Base-by-base conservation (phyloP, 1,284 basidiomycete genomes). In the Cryptococcus sp. region DNA sequence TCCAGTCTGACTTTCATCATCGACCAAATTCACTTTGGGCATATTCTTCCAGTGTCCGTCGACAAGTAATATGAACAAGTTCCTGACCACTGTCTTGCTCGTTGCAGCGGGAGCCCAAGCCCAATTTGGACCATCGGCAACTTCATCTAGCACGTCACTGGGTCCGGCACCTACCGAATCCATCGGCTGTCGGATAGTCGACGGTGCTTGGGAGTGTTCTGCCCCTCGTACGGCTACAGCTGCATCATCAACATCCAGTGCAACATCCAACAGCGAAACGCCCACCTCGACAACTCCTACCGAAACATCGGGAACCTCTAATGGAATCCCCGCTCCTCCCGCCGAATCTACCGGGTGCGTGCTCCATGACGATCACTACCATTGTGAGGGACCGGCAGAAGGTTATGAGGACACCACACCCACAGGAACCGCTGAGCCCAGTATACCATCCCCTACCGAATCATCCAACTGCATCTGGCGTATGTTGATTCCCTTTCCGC, bases 381-480 rank as follows among this genome's bases (percentile, higher is more conserved):
- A 65, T 22, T 67, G 67, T 34, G 60, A 60, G 23, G 64, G 59
- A 0, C 54, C 54, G 16, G 53, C 51, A 2, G 23, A 47, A 3
- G 58, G 49, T 3, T 46, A 49, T 32, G 56, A 59, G 2, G 57
- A 14, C 9, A 9, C 45, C 2, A 54, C 55, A 9, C 44, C 60
- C 1, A 49, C 61, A 4, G 49, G 48, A 2, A 48, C 53, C 7
- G 52, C 36, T 7, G 46, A 37, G 36, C 46, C 54, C 1, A 46
- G 45, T 1, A 51, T 52, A 1, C 55, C 64, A 2, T 62, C 64
- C n/a, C 66, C 64, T 0, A 64, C 59, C 9, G 57, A 61, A 46
- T 59, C 56, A 28, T 48, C 57, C 19, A 54, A 59, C 23, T 69
- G 65, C 45, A 56, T 56, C 42, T 62, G 54, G 56, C 65, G 57